Evolutionary conservation across 129 eudicot species (phyloP).

Genomic region (Centella asiatica): DNA sequence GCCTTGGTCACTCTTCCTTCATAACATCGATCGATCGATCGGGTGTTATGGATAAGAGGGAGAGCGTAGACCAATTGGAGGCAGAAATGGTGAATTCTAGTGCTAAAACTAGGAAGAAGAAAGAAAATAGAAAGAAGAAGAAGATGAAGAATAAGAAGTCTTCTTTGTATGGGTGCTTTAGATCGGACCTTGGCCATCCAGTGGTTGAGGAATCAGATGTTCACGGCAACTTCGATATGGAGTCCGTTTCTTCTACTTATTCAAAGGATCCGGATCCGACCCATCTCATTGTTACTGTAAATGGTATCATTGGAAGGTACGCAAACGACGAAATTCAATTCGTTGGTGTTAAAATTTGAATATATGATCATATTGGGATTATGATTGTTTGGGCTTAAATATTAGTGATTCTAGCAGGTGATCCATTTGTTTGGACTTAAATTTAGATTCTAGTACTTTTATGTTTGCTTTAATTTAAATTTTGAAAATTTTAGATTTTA

Average conservation of each 20-base stretch:
- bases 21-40: too few species aligned
- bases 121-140: too few species aligned
- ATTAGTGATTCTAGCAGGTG: not conserved
- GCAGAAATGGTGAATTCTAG: too few species aligned
- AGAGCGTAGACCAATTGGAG: too few species aligned
- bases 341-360: not conserved
- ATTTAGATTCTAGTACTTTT: too few species aligned
- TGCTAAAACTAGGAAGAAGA: too few species aligned
- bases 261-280: slow-evolving; percentile 23
- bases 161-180: slow-evolving; percentile 35
- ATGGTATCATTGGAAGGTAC: slow-evolving; percentile 90
- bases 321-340: not conserved
- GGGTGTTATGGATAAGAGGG: too few species aligned
- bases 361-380: not conserved
- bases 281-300: slow-evolving; percentile 73
- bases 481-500: too few species aligned
- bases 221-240: slow-evolving; percentile 49
- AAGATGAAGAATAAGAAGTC: slow-evolving; percentile 13
- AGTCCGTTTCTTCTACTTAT: slow-evolving; percentile 26
- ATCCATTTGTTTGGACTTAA: too few species aligned
- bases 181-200: slow-evolving; percentile 35
- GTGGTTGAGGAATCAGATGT: slow-evolving; percentile 40
- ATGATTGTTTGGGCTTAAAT: not conserved
- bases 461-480: too few species aligned
- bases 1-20: too few species aligned